These are phyloP conservation scores for Microdochium nivale DNA, from an alignment of 2,329 filamentous ascomycete genomes.

Conservation along the genomic window DNA sequence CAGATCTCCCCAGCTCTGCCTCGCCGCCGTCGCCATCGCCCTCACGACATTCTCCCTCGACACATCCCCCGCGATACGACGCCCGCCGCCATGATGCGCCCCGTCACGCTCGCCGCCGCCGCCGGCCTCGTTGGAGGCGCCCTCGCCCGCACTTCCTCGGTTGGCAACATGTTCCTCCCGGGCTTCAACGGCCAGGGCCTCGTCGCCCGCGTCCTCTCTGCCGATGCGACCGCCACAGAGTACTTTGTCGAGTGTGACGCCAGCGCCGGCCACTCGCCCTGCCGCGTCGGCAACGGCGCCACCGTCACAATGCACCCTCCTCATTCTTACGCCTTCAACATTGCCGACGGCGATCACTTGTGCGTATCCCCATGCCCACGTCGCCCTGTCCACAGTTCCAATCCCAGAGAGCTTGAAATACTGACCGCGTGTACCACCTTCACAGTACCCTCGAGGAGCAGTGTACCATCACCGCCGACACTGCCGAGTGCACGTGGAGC, in stretches of 20 bases:
- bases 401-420: no score
- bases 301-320: neutral
- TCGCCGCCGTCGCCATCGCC: neutral
- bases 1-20: neutral
- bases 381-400: no score
- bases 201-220: neutral
- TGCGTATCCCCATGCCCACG: neutral
- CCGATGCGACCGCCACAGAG: neutral
- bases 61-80: no score
- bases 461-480: neutral
- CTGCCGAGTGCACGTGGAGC: neutral
- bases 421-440: neutral
- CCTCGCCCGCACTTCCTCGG: constrained; percentile 1
- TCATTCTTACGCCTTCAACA: neutral
- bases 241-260: neutral
- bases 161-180: neutral
- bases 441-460: neutral
- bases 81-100: neutral
- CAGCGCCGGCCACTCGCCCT: neutral
- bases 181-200: neutral
- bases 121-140: neutral
- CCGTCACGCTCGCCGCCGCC: neutral
- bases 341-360: neutral
- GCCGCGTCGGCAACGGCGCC: neutral
- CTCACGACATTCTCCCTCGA: neutral